phyloP scores from a whole-genome alignment of 164 flowering plant genomes.

The Aristolochia californica region DNA sequence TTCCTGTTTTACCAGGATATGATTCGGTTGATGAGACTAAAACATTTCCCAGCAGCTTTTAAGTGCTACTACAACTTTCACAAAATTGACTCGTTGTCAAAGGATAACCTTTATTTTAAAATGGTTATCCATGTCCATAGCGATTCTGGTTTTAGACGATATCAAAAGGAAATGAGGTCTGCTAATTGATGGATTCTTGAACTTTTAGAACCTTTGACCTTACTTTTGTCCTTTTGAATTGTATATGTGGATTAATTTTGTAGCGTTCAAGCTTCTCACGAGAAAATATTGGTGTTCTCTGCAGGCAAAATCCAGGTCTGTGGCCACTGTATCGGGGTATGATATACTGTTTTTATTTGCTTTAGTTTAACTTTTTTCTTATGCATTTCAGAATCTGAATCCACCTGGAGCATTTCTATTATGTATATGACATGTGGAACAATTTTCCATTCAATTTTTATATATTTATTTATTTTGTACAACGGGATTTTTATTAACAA shows the following conservation, averaged over 20 bases:
- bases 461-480: too few relatives aligned
- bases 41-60: conserved; percentile 67
- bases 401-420: too few relatives aligned
- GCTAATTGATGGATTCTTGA: not conserved
- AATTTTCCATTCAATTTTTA: too few relatives aligned
- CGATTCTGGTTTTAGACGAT: conserved; percentile 71
- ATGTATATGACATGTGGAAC: too few relatives aligned
- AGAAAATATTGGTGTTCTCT: conserved; percentile 4
- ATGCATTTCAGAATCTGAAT: too few relatives aligned
- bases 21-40: conserved; percentile 73
- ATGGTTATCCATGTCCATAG: conserved; percentile 92
- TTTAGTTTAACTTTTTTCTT: not conserved
- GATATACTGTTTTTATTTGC: not conserved
- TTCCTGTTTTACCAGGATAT: conserved; percentile 57
- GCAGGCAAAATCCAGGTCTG: conserved; percentile 66
- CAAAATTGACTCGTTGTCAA: conserved; percentile 38
- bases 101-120: conserved; percentile 57
- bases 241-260: not conserved
- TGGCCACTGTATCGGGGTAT: conserved; percentile 98
- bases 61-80: conserved; percentile 81
- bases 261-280: not conserved
- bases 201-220: not conserved
- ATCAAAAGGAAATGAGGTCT: conserved; percentile 95
- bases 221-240: not conserved
- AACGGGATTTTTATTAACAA: too few relatives aligned